phyloP scores from a whole-genome alignment of 2,329 filamentous ascomycete genomes.

The Nakataea oryzae region DNA sequence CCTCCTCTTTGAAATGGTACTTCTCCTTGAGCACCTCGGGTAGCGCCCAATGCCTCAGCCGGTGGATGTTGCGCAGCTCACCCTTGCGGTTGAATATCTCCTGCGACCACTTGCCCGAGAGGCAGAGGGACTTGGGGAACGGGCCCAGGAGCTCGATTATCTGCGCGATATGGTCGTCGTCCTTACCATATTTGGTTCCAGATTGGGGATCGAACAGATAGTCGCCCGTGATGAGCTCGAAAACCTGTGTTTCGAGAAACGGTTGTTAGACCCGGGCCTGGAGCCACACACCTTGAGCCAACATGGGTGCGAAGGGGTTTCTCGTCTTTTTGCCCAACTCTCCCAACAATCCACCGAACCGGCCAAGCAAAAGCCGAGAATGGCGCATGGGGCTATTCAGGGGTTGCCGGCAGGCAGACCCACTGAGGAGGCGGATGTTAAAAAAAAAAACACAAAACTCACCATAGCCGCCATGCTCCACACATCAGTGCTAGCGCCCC shows the following conservation, averaged over 20 bases:
- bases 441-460: slow-evolving; percentile 12
- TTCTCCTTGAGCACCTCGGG: slow-evolving; percentile 91
- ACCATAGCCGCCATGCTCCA: slow-evolving; percentile 99
- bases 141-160: slow-evolving; percentile 94
- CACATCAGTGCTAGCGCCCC: slow-evolving; percentile 98
- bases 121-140: slow-evolving; percentile 85
- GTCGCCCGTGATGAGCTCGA: slow-evolving; percentile 95
- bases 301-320: not conserved
- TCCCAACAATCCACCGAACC: not conserved
- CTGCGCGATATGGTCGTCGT: slow-evolving; percentile 97
- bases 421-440: not conserved
- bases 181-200: slow-evolving; percentile 97
- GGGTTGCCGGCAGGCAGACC: not conserved
- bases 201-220: slow-evolving; percentile 98
- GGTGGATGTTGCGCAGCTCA: slow-evolving; percentile 93
- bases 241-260: slow-evolving; percentile 54
- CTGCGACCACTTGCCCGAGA: slow-evolving; percentile 93
- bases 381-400: not conserved
- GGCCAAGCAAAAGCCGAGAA: not conserved
- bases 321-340: not conserved
- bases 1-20: slow-evolving; percentile 84
- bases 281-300: slow-evolving; percentile 1
- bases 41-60: slow-evolving; percentile 89
- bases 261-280: not conserved
- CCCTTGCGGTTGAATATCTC: slow-evolving; percentile 98